Conservation (phyloP, 192 early-diverging fungal species). For the Kappamyces sp. region DNA sequence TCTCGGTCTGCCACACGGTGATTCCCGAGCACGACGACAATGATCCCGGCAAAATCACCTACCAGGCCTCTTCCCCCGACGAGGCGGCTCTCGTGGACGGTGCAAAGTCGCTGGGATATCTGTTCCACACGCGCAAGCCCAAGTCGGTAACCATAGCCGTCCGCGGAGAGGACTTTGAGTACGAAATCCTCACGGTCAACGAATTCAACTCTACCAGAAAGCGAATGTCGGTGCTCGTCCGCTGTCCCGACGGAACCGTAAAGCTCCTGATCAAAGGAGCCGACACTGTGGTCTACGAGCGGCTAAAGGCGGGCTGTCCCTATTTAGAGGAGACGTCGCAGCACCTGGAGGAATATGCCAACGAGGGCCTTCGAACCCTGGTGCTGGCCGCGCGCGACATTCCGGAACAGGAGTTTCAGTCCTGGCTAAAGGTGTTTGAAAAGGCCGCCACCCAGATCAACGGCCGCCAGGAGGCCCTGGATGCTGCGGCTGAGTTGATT, state of each 20-base stretch:
- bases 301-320: conserved; percentile 55
- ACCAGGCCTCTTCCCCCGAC: conserved; percentile 96
- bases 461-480: conserved; percentile 79
- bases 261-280: conserved; percentile 96
- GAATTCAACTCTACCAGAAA: conserved; percentile 99
- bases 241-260: conserved; percentile 72
- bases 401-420: conserved; percentile 73
- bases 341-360: conserved; percentile 78
- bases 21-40: conserved; percentile 78
- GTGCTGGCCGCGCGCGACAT: conserved; percentile 92
- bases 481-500: conserved; percentile 90
- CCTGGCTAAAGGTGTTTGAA: conserved; percentile 76
- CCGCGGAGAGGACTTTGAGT: conserved; percentile 56
- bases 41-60: conserved; percentile 64
- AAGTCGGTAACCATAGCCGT: conserved; percentile 42
- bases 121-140: conserved; percentile 52
- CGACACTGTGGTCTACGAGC: conserved; percentile 93
- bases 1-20: conserved; percentile 95
- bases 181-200: conserved; percentile 86
- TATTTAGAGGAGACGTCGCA: conserved; percentile 30
- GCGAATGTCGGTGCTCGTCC: conserved; percentile 88
- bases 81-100: conserved; percentile 85
- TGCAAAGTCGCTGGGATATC: conserved; percentile 50
- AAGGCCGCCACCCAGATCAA: conserved; percentile 75
- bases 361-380: conserved; percentile 93